Base-by-base conservation (phyloP, 2,329 filamentous ascomycete genomes). In the Penicillium thymicola region DNA sequence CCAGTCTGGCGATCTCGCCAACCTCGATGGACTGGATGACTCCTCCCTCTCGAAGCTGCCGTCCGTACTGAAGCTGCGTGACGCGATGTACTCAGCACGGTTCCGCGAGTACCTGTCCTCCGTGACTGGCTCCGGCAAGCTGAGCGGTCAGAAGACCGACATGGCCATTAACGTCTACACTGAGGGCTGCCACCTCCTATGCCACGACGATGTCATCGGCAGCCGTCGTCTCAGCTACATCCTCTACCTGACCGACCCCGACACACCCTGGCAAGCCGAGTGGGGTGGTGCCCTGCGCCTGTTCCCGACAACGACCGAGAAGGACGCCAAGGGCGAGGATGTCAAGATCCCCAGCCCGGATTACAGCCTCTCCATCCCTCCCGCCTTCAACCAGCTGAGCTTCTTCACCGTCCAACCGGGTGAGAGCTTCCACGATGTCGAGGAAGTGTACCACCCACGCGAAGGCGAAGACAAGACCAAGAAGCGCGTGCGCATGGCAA, bases 101-200 rank as follows among this genome's bases (percentile, higher is more conserved):
- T 99, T 99, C 78, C 88, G 94, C 69, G 82, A 89, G 78, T 97
- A 96, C 75, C 85, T 97, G 55, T 90, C 92, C 30, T 81, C 85
- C 53, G 89, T 99, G 69, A 96, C 93, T 14, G 86, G 86, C 58
- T 91, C 91, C 55, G 94, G 94, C 0, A 87, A 90, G 56, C 76
- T 99, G 70, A 96, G 91, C 68, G 94, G 92, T 2, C 85, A 85
- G 74, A 99, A 97, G 81, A 97, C 94, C 18, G 94, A 99, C 75
- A 96, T 99, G 92, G 94, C 94, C 57, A 96, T 99, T 80, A 99
- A 99, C 72, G 87, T 99, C 49, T 99, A 99, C 75, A 97, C 92
- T 0, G 93, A 94, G 5, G 93, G 94, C 40, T 97, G 93, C 72
- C 96, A 95, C 73, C 82, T 99, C 27, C 82, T 99, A 30, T 97